Base-by-base conservation (phyloP, 257 asterid species). In the Capsicum rhomboideum region DNA sequence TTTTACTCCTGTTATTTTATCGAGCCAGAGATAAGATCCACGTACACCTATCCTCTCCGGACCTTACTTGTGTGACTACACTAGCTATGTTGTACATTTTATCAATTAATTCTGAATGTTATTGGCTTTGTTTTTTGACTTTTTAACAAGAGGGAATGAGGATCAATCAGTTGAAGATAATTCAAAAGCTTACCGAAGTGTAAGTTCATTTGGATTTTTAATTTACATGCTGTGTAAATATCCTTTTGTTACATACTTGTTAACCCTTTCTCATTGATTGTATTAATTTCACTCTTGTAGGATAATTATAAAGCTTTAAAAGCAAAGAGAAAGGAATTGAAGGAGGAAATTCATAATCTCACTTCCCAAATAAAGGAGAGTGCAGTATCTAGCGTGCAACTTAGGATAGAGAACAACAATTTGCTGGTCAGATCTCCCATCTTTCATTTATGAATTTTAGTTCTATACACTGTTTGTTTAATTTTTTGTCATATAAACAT, bases 241-340 rank as follows among this genome's bases (percentile, higher is more conserved):
- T 40, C 6, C 5, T 40, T 40, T 40, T n/a, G n/a, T 40, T 40
- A 40, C 44, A 40, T 40, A 3, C 44, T 40, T 40, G 44, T 40
- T 40, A 40, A 40, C 5, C 44, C 44, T 40, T 40, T 40, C 44
- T 40, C 5, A 6, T 40, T 40, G 44, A 1, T 40, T 40, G 44
- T 40, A 3, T 40, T 6, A 40, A 40, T 6, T 40, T 40, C 44
- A 40, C 44, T 31, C 37, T 40, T 40, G 44, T 40, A 88, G 88
- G 84, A 77, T 34, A 54, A 12, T 28, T 34, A 6, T 29, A n/a
- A 7, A 23, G 18, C 63, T 49, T 72, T 88, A 21, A 55, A 81
- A 50, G 87, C 84, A 8, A 75, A 79, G 31, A 64, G 81, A 50
- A 56, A 77, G 20, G 83, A 64, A 46, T 78, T 85, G 80, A 58